A percentile compares a stretch with the other conserved stretches of the same genome.
phyloP scores from a whole-genome alignment of 352 stramenopile species.

The Pythium guiyangense region DNA sequence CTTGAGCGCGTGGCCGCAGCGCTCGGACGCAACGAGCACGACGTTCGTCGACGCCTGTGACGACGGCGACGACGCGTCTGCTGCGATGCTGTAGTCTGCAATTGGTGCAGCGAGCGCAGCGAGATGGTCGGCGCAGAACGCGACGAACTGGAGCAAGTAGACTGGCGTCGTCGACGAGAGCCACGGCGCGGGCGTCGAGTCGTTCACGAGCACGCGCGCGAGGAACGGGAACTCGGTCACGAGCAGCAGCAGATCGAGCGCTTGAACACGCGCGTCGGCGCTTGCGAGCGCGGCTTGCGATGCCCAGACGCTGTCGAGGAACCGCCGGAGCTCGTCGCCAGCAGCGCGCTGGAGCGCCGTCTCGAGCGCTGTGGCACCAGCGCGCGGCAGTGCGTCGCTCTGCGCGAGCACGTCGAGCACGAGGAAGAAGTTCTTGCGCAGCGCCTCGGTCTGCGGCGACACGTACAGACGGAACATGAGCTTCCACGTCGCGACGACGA shows the following conservation, averaged over 20 bases:
- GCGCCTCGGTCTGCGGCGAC: slow-evolving; percentile 19
- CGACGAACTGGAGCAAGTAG: slow-evolving; percentile 40
- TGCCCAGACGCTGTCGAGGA: slow-evolving; percentile 27
- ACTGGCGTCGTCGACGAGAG: slow-evolving; percentile 9
- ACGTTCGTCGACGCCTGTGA: slow-evolving; percentile 42
- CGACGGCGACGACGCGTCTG: neutral
- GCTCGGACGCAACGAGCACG: slow-evolving; percentile 72
- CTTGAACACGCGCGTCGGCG: slow-evolving; percentile 25
- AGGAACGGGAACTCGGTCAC: slow-evolving; percentile 59
- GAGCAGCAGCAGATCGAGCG: slow-evolving; percentile 54
- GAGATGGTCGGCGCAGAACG: slow-evolving; percentile 50
- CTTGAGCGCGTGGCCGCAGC: slow-evolving; percentile 67
- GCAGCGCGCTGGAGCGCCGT: slow-evolving; percentile 21
- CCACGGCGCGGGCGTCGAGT: slow-evolving; percentile 20
- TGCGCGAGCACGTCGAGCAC: slow-evolving; percentile 48
- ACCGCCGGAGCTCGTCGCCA: slow-evolving; percentile 30
- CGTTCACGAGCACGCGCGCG: slow-evolving; percentile 29
- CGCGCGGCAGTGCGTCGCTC: slow-evolving; percentile 7
- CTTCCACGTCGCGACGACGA: slow-evolving; percentile 37
- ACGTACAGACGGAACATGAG: slow-evolving; percentile 62
- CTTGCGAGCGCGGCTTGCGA: slow-evolving; percentile 9
- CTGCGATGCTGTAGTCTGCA: slow-evolving; percentile 28
- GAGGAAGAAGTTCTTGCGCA: slow-evolving; percentile 69
- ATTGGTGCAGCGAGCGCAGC: slow-evolving; percentile 49
- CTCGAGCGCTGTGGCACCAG: neutral